Conservation (phyloP, 208 protist species). For the Crithidia acanthocephali region DNA sequence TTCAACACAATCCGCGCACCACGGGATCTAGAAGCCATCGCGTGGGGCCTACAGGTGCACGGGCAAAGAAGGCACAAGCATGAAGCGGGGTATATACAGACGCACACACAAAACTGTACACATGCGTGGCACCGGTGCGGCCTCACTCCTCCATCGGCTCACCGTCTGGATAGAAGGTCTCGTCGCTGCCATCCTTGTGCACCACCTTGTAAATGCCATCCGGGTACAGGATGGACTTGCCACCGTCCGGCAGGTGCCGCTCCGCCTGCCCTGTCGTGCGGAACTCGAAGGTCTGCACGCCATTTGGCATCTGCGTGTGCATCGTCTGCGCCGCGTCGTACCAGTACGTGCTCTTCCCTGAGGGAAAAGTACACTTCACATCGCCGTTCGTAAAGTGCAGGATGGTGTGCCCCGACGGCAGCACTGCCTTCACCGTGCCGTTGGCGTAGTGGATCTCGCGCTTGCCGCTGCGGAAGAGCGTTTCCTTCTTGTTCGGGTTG, state of each 20-base stretch:
- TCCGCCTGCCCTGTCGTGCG: slow-evolving; percentile 89
- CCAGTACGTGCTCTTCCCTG: slow-evolving; percentile 93
- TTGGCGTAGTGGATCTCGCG: slow-evolving; percentile 93
- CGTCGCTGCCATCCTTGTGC: slow-evolving; percentile 75
- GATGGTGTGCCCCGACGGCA: slow-evolving; percentile 81
- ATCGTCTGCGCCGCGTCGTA: slow-evolving; percentile 92
- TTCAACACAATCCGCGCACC: too few species aligned
- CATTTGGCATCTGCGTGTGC: slow-evolving; percentile 89
- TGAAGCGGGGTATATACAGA: too few species aligned
- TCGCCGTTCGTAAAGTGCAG: slow-evolving; percentile 94
- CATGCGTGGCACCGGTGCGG: too few species aligned
- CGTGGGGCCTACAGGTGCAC: too few species aligned
- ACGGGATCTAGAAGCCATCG: too few species aligned
- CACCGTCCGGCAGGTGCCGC: slow-evolving; percentile 86
- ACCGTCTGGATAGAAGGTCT: slow-evolving; percentile 78
- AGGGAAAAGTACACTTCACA: slow-evolving; percentile 89
- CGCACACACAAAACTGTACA: too few species aligned
- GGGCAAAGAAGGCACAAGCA: too few species aligned
- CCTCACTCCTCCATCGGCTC: slow-evolving; percentile 41
- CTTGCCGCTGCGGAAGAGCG: slow-evolving; percentile 90
- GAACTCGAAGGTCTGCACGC: slow-evolving; percentile 92
- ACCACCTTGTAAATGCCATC: slow-evolving; percentile 93
- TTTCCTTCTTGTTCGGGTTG: slow-evolving; percentile 89
- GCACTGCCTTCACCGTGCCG: slow-evolving; percentile 89
- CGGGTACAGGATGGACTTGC: slow-evolving; percentile 94